phyloP scores from a whole-genome alignment of 495 filamentous ascomycete genomes.

The Penicillium simplicissimum region DNA sequence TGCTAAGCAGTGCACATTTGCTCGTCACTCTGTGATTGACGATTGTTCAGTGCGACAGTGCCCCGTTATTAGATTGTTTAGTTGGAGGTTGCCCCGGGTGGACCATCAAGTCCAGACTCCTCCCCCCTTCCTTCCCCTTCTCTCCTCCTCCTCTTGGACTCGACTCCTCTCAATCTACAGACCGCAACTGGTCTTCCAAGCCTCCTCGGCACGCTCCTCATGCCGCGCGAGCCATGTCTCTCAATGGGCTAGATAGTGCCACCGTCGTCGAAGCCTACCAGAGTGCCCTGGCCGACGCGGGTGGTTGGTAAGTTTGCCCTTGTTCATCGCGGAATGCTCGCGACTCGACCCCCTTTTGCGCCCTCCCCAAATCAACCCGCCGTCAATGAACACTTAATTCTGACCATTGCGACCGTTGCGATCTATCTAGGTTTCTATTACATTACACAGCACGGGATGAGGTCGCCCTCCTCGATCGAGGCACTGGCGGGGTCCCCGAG shows the following conservation, averaged over 20 bases:
- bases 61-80: not conserved
- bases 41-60: not conserved
- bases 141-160: slow-evolving; percentile 14
- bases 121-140: slow-evolving; percentile 16
- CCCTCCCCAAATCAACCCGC: slow-evolving; percentile 2
- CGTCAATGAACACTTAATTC: not conserved
- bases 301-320: slow-evolving; percentile 79
- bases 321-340: slow-evolving; percentile 1
- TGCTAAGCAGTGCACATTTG: not conserved
- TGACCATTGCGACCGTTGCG: slow-evolving; percentile 11
- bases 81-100: not conserved
- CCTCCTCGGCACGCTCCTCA: slow-evolving; percentile 26
- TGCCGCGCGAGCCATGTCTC: slow-evolving; percentile 72
- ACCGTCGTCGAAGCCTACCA: slow-evolving; percentile 84
- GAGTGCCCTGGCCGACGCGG: slow-evolving; percentile 73
- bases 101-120: slow-evolving; percentile 13
- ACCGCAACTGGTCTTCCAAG: not conserved
- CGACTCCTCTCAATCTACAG: slow-evolving; percentile 4
- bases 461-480: slow-evolving; percentile 73
- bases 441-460: slow-evolving; percentile 90
- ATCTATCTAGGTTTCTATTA: slow-evolving; percentile 76
- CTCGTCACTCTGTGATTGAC: not conserved
- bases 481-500: slow-evolving; percentile 82
- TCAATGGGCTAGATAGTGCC: slow-evolving; percentile 91
- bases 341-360: slow-evolving; percentile 9